Percentiles rank a stretch among this genome's conserved stretches.
phyloP scores from a whole-genome alignment of 2,329 filamentous ascomycete species.

The Alternaria solani region DNA sequence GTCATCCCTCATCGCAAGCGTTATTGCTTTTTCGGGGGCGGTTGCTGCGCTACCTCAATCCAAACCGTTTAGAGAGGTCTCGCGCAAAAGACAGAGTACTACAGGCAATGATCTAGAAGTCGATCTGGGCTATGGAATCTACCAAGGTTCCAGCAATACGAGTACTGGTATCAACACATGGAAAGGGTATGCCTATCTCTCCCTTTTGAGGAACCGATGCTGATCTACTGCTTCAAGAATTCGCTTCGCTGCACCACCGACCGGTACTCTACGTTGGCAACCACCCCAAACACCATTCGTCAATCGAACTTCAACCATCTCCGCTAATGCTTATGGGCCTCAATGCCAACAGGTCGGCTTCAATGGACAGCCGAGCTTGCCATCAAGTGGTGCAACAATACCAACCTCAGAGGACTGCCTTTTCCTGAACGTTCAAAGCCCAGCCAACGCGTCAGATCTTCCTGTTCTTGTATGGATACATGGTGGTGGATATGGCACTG shows the following conservation, averaged over 20 bases:
- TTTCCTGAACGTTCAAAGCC: conserved; percentile 48
- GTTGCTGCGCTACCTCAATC: conserved; percentile 1
- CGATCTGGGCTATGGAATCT: conserved; percentile 35
- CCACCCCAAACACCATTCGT: conserved; percentile 17
- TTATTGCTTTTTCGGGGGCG: not conserved
- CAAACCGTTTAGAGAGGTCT: conserved; percentile 1
- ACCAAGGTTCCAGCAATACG: conserved; percentile 26
- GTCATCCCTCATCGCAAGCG: not conserved
- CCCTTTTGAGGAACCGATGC: not conserved
- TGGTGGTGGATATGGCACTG: conserved; percentile 49
- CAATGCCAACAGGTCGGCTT: conserved; percentile 12
- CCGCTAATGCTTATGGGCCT: conserved; percentile 10
- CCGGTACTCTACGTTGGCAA: conserved; percentile 29
- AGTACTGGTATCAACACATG: conserved; percentile 28
- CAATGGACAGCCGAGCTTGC: not conserved
- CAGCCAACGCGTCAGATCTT: conserved; percentile 29
- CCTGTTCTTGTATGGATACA: conserved; percentile 45
- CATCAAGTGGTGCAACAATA: not conserved
- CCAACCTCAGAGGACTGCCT: conserved; percentile 45
- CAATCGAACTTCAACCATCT: conserved; percentile 16
- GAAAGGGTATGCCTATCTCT: conserved; percentile 26
- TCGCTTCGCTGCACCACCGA: conserved; percentile 31
- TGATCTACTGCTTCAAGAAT: conserved; percentile 17
- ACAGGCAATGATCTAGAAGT: conserved; percentile 10
- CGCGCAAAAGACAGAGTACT: not conserved